Evolutionary conservation across 352 stramenopile species (phyloP), one percentile per base, ranked within the genome.

Genomic region (Paralagenidium karlingii): DNA sequence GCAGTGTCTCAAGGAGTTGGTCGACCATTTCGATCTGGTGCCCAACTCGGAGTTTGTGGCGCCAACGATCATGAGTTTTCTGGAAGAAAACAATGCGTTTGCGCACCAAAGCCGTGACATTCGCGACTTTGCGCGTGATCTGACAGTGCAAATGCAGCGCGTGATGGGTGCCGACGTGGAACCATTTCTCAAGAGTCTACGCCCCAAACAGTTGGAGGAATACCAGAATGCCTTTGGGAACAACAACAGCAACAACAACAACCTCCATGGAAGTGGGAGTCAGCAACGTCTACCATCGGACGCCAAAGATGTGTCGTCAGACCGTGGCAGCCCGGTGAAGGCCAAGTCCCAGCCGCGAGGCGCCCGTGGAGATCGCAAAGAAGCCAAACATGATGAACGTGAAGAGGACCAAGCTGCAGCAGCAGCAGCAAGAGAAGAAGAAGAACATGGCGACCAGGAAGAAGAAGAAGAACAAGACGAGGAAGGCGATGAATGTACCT

Each of bases 191-290:
- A 88, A 82, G 49, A 64, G 60, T 3, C 51, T 94, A 5, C 68
- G 84, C 6, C 76, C 80, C 6, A 96, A 96, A 53, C 85, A 96
- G 47, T 43, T 91, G 16, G 83, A 96, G 37, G 85, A 96, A 45
- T 96, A 96, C 38, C 71, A 91, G 43, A 55, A 66, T 21, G 82
- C 82, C 8, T 96, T 96, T 34, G 74, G 87, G 40, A 38, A 69
- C 55, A 12, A 53, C 60, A 24, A 75, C 71, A 37, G 59, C 44
- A 31, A 32, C 47, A 5, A 49, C 57, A 12, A 13, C 47, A 3
- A 31, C 49, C n/a, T 33, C 55, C 27, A 31, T 31, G 27, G 9
- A 31, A 9, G 27, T 31, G 27, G 9, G 27, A 31, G 27, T 9
- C 27, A 13, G 13, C 9, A 13, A 9, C 27, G 13, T 9, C 27